phyloP scores from a whole-genome alignment of 257 asterid species.

The Solanum commersonii region DNA sequence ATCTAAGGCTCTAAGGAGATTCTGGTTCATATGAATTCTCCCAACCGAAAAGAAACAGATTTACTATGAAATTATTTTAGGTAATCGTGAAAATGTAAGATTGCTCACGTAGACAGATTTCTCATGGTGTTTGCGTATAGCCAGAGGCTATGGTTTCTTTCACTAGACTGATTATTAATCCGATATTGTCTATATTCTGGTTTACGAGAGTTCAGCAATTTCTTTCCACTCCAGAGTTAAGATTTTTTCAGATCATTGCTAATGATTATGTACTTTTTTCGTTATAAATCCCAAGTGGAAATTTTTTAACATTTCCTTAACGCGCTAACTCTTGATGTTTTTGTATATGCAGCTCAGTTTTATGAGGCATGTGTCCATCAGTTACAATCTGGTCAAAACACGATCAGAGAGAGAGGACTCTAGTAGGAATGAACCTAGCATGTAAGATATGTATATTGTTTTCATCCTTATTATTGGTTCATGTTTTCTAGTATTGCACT shows the following conservation, averaged over 20 bases:
- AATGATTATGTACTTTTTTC: neutral
- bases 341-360: slow-evolving; percentile 56
- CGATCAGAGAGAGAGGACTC: slow-evolving; percentile 18
- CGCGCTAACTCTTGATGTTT: neutral
- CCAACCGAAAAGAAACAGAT: neutral
- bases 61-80: neutral
- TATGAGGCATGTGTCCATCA: slow-evolving; percentile 34
- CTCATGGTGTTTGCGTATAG: neutral
- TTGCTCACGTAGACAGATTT: neutral
- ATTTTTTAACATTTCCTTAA: neutral
- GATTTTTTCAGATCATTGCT: neutral
- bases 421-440: slow-evolving; percentile 7
- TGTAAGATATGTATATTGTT: slow-evolving; percentile 26
- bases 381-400: slow-evolving; percentile 34
- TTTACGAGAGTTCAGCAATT: neutral
- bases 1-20: no score
- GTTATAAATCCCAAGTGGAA: neutral
- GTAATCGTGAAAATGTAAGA: neutral
- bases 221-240: neutral
- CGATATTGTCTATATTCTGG: neutral
- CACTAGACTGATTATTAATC: no score
- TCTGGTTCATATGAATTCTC: no score
- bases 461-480: neutral
- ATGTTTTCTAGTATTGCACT: neutral
- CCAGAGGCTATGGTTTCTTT: neutral